These are phyloP conservation scores for Tricladium varicosporioides DNA, from an alignment of 2,329 filamentous ascomycete genomes.

Conservation along the genomic window DNA sequence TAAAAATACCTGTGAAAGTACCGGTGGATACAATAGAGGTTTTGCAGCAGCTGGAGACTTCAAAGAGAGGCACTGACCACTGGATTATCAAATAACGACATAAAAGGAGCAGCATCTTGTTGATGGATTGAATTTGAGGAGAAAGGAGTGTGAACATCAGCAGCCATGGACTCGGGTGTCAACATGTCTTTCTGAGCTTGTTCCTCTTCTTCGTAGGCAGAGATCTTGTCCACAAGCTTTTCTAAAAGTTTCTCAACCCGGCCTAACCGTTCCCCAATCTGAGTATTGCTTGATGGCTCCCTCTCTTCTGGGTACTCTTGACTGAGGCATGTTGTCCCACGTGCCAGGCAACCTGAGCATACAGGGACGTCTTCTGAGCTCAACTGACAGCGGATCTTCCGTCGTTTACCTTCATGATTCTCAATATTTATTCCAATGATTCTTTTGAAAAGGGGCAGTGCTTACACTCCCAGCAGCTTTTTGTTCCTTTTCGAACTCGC, in stretches of 20 bases:
- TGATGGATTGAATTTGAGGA: constrained; percentile 10
- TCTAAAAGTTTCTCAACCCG: constrained; percentile 31
- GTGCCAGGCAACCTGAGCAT: constrained; percentile 46
- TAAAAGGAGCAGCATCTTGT: constrained; percentile 21
- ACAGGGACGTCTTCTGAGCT: constrained; percentile 36
- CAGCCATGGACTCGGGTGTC: constrained; percentile 29
- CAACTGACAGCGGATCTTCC: constrained; percentile 52
- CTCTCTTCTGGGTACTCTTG: constrained; percentile 34
- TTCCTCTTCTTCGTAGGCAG: constrained; percentile 29
- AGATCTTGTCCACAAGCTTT: constrained; percentile 30
- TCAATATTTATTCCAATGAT: constrained; percentile 8
- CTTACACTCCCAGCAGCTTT: constrained; percentile 59
- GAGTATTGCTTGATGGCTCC: constrained; percentile 24
- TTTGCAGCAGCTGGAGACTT: neutral
- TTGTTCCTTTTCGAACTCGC: constrained; percentile 47
- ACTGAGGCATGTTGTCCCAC: constrained; percentile 35
- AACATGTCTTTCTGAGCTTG: constrained; percentile 25
- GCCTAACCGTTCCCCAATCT: constrained; percentile 33
- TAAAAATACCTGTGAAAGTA: too few relatives aligned
- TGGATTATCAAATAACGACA: constrained; percentile 32
- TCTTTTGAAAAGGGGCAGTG: neutral
- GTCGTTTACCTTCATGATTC: constrained; percentile 35
- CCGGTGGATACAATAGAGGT: too few relatives aligned
- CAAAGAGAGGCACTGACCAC: constrained; percentile 20
- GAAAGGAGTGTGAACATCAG: constrained; percentile 28